Evolutionary conservation across 1,139 yeast species (phyloP).

Genomic region (Arxiozyma slooffiae): DNA sequence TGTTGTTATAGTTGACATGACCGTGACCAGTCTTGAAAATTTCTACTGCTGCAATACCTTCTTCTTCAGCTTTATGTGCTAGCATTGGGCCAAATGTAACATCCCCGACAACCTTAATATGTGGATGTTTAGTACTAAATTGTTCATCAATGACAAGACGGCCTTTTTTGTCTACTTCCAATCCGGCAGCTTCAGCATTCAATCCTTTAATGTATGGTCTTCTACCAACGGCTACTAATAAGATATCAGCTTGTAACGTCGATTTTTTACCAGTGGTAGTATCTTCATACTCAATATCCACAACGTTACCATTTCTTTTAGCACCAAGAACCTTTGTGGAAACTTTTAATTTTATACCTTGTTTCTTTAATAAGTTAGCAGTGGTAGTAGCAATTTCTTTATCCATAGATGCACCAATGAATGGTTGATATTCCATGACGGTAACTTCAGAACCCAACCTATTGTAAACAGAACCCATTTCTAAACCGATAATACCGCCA

Average conservation of each 20-base stretch:
- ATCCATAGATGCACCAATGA: slow-evolving; percentile 97
- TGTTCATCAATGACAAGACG: slow-evolving; percentile 90
- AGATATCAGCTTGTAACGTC: slow-evolving; percentile 77
- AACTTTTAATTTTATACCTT: slow-evolving; percentile 87
- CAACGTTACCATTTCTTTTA: slow-evolving; percentile 77
- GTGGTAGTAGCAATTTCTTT: slow-evolving; percentile 83
- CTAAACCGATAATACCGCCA: slow-evolving; percentile 98
- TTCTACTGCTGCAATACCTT: slow-evolving; percentile 98
- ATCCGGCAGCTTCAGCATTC: slow-evolving; percentile 77
- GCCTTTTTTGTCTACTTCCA: slow-evolving; percentile 85
- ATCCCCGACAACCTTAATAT: slow-evolving; percentile 96
- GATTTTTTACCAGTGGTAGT: slow-evolving; percentile 79
- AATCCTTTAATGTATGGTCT: slow-evolving; percentile 92
- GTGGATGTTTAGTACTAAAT: slow-evolving; percentile 83
- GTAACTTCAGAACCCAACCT: slow-evolving; percentile 95
- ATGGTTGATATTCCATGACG: slow-evolving; percentile 77
- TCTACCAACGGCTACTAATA: slow-evolving; percentile 96
- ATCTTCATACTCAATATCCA: slow-evolving; percentile 80
- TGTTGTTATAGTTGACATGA: slow-evolving; percentile 94
- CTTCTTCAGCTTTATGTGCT: slow-evolving; percentile 99
- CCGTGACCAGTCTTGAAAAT: slow-evolving; percentile 90
- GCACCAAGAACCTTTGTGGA: slow-evolving; percentile 88
- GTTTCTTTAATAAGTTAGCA: slow-evolving; percentile 85
- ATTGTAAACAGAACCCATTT: slow-evolving; percentile 97
- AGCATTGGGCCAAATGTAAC: slow-evolving; percentile 98